Conservation (phyloP, 1,284 basidiomycete genomes). For the Boletellus sp. region DNA sequence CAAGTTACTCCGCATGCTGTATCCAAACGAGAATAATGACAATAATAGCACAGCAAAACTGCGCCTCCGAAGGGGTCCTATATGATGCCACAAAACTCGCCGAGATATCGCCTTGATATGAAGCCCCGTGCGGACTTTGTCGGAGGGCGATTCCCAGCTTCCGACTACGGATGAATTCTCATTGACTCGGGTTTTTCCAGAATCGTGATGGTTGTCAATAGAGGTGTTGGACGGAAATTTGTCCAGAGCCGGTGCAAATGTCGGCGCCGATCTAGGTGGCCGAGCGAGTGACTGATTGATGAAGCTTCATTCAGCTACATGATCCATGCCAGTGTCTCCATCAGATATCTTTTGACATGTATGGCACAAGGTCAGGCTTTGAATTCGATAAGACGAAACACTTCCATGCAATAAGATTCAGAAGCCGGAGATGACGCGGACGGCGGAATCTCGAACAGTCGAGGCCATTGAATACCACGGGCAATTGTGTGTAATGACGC, state of each 20-base stretch:
- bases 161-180: neutral
- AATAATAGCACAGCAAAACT: conserved; percentile 12
- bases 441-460: conserved; percentile 3
- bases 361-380: neutral
- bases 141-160: neutral
- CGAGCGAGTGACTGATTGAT: neutral
- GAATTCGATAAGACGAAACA: neutral
- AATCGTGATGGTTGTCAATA: neutral
- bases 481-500: neutral
- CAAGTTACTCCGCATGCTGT: conserved; percentile 3
- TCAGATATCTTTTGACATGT: neutral
- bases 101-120: neutral
- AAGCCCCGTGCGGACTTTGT: conserved; percentile 5
- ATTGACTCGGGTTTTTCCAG: neutral
- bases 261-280: conserved; percentile 8
- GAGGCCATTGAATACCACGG: conserved; percentile 6
- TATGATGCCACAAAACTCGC: neutral
- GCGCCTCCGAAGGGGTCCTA: neutral
- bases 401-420: neutral
- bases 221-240: neutral
- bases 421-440: too few relatives aligned
- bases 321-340: neutral
- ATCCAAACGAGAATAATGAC: conserved; percentile 1
- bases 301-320: neutral
- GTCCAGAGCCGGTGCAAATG: neutral